Conservation (phyloP, 2,329 filamentous ascomycete genomes). For the Hypoxylon rubiginosum region DNA sequence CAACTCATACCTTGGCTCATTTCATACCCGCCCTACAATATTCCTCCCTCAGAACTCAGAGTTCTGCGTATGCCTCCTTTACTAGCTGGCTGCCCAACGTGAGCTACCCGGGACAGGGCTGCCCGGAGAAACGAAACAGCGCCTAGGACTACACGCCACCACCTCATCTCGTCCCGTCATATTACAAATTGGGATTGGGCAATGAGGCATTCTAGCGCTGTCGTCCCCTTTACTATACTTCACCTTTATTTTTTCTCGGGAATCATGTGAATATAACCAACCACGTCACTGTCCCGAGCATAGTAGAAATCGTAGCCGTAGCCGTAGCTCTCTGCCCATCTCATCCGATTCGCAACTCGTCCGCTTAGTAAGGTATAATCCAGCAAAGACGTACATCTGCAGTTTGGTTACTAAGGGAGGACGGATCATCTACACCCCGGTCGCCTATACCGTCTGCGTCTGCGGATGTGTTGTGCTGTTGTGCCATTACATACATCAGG, state of each 20-base stretch:
- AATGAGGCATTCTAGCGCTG: background rate
- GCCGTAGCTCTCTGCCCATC: background rate
- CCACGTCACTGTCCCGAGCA: background rate
- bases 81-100: background rate
- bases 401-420: background rate
- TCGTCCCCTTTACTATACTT: background rate
- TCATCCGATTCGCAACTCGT: background rate
- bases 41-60: background rate
- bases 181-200: background rate
- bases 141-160: background rate
- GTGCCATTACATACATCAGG: background rate
- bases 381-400: background rate
- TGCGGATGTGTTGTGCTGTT: background rate
- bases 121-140: conserved; percentile 1
- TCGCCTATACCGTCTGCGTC: background rate
- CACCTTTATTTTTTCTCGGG: background rate
- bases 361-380: background rate
- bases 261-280: background rate
- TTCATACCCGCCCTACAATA: background rate
- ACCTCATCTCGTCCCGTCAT: background rate
- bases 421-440: background rate
- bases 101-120: background rate
- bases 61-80: background rate
- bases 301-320: background rate
- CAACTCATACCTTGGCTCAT: background rate